Evolutionary conservation across 192 early-diverging fungal species (phyloP).

Genomic region (Coemansia sp.): DNA sequence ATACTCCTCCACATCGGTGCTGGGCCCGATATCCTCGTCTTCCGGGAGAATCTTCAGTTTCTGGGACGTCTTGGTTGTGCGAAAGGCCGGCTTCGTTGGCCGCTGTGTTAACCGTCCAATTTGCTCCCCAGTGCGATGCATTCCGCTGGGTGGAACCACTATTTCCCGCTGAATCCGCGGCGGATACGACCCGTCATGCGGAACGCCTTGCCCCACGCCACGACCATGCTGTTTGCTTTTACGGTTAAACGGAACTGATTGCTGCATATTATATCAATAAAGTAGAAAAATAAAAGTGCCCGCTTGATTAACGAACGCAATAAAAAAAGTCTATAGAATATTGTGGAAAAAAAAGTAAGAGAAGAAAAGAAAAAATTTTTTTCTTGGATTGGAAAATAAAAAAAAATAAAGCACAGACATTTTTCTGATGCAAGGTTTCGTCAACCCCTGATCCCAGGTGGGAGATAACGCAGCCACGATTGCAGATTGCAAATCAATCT

Average conservation of each 20-base stretch:
- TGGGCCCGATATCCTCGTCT: constrained; percentile 57
- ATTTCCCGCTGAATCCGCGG: constrained; percentile 53
- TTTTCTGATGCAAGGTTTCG: no score
- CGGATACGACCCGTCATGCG: constrained; percentile 46
- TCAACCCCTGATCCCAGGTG: no score
- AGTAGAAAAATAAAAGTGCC: background rate
- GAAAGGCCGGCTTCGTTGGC: constrained; percentile 64
- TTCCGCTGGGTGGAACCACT: constrained; percentile 50
- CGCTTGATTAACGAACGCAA: background rate
- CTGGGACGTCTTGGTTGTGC: constrained; percentile 92
- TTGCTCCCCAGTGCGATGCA: constrained; percentile 42
- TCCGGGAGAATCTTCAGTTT: constrained; percentile 90
- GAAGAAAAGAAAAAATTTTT: background rate
- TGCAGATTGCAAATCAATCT: no score
- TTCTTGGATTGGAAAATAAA: no score
- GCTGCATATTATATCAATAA: constrained; percentile 24
- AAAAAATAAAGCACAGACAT: no score
- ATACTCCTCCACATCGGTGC: constrained; percentile 54
- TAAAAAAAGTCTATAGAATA: background rate
- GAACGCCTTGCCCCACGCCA: constrained; percentile 12
- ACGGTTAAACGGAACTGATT: constrained; percentile 31
- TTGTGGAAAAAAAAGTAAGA: background rate
- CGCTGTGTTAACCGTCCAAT: constrained; percentile 27
- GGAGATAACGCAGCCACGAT: no score
- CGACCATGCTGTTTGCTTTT: constrained; percentile 16